Percentiles rank a stretch among this genome's conserved stretches.
Conservation (phyloP, 2,329 filamentous ascomycete species). For the Exophiala sp. region DNA sequence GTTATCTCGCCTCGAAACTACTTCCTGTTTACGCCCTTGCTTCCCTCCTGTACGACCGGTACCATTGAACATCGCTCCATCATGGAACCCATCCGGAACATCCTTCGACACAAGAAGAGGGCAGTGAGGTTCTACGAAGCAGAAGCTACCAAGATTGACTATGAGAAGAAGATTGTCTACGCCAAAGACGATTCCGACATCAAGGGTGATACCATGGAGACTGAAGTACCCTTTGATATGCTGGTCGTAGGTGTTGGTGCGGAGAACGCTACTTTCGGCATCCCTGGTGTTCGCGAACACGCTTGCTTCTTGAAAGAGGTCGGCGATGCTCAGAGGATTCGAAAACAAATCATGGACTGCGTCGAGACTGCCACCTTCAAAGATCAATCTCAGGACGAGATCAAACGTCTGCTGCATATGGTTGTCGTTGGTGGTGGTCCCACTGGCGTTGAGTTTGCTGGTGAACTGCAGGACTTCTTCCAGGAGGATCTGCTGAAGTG, state of each 20-base stretch:
- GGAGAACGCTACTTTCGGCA: constrained; percentile 97
- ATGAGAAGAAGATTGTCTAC: constrained; percentile 80
- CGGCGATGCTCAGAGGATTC: constrained; percentile 88
- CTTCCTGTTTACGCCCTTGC: constrained; percentile 97
- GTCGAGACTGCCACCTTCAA: constrained; percentile 98
- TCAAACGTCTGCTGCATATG: constrained; percentile 96
- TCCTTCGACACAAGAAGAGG: constrained; percentile 90
- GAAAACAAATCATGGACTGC: constrained; percentile 99
- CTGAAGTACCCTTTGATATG: constrained; percentile 96
- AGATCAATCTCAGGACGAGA: constrained; percentile 81
- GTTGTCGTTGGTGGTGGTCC: constrained; percentile 91
- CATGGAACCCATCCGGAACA: constrained; percentile 97
- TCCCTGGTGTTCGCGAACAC: constrained; percentile 90
- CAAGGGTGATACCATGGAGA: constrained; percentile 76
- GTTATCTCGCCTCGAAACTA: constrained; percentile 98
- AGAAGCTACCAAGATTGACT: constrained; percentile 89
- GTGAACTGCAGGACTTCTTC: constrained; percentile 98
- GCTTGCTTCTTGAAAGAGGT: constrained; percentile 99
- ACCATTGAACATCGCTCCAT: constrained; percentile 98
- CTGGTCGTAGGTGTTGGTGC: constrained; percentile 95
- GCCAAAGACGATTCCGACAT: constrained; percentile 92
- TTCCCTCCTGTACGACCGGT: constrained; percentile 95
- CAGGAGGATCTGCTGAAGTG: constrained; percentile 97
- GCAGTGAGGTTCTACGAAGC: constrained; percentile 97
- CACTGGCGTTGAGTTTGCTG: constrained; percentile 96